Conservation (phyloP, 1,284 basidiomycete genomes). For the Erythrobasidium hasegawianum region DNA sequence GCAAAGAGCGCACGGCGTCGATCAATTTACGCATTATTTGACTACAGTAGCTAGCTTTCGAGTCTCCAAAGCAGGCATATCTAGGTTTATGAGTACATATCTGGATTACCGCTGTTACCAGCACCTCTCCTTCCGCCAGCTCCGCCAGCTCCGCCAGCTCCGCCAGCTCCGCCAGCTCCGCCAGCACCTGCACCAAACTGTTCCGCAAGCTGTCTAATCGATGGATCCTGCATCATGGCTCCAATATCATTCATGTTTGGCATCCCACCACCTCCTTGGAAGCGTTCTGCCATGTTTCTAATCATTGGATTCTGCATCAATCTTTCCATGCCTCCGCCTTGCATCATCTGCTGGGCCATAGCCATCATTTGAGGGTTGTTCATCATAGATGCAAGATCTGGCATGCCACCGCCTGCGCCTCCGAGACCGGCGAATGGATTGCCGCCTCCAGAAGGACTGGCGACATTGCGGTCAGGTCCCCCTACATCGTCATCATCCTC, state of each 20-base stretch:
- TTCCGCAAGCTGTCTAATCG: constrained; percentile 47
- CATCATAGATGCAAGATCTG: constrained; percentile 79
- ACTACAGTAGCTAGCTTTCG: too few species aligned
- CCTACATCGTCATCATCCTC: constrained; percentile 36
- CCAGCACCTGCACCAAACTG: constrained; percentile 50
- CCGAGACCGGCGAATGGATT: constrained; percentile 48
- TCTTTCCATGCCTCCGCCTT: constrained; percentile 76
- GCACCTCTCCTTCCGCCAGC: constrained; percentile 39
- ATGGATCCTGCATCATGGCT: constrained; percentile 33
- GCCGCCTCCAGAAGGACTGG: constrained; percentile 40
- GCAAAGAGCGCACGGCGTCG: too few species aligned
- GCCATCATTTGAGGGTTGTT: constrained; percentile 89
- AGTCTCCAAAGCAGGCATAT: too few species aligned
- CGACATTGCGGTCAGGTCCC: constrained; percentile 46
- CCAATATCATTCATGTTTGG: constrained; percentile 33
- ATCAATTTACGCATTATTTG: too few species aligned
- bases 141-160: too few species aligned
- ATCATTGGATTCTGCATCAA: constrained; percentile 81
- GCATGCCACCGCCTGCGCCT: constrained; percentile 74
- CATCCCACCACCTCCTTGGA: constrained; percentile 12
- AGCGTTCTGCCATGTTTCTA: constrained; percentile 59
- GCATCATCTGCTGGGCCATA: constrained; percentile 85
- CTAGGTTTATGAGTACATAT: constrained; percentile 46
- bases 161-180: too few species aligned
- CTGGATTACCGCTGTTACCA: constrained; percentile 28